These are phyloP conservation scores for Rheum nobile DNA, from an alignment of 148 eudicot genomes.

Conservation along the genomic window DNA sequence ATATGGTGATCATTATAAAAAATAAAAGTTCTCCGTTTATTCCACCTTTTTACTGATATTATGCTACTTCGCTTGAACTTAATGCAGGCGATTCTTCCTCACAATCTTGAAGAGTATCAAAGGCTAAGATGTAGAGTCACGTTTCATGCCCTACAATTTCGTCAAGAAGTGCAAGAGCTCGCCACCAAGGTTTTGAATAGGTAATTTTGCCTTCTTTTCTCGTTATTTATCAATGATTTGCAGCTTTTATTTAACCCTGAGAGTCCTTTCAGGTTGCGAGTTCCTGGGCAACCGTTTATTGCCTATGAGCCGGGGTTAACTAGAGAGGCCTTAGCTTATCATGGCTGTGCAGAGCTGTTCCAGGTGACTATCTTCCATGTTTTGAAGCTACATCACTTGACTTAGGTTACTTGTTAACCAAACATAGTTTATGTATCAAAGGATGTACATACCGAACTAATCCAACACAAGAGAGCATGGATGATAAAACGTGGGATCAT, in stretches of 20 bases:
- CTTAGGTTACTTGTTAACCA: not conserved
- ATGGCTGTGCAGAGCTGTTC: conserved; percentile 93
- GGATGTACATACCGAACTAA: conserved; percentile 94
- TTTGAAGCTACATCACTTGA: conserved; percentile 7
- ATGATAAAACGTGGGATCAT: conserved; percentile 86
- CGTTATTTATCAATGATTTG: not conserved
- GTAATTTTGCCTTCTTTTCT: conserved; percentile 10
- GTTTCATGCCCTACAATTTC: conserved; percentile 68
- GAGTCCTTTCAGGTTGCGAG: conserved; percentile 38
- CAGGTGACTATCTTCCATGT: conserved; percentile 35
- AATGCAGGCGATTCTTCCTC: conserved; percentile 61
- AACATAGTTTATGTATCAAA: conserved; percentile 20
- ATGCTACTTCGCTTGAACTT: not conserved
- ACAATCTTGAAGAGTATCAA: conserved; percentile 71
- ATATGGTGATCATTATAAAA: not conserved
- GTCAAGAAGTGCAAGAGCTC: conserved; percentile 73
- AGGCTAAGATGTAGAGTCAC: conserved; percentile 83
- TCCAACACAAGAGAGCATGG: conserved; percentile 87
- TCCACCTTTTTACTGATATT: not conserved
- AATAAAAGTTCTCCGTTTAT: not conserved
- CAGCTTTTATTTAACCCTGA: not conserved
- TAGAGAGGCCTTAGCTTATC: conserved; percentile 85
- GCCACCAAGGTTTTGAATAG: conserved; percentile 62
- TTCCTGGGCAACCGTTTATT: conserved; percentile 63
- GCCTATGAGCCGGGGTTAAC: conserved; percentile 92